Percentiles rank a stretch among this genome's conserved stretches.
phyloP scores from a whole-genome alignment of 2,329 filamentous ascomycete species.

The Aspergillus flavus region DNA sequence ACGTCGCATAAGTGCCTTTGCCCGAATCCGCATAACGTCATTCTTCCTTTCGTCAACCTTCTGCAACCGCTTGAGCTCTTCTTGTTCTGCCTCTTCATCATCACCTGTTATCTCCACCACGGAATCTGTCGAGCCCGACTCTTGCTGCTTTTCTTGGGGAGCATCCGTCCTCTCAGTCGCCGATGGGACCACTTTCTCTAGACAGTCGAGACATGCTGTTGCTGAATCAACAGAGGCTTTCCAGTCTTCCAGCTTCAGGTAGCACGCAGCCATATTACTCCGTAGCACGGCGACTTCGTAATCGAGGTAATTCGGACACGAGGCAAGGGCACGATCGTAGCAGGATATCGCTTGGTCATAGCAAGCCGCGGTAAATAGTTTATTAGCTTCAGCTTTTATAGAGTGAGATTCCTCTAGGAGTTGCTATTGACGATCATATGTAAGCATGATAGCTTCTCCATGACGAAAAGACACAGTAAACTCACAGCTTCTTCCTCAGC shows the following conservation, averaged over 20 bases:
- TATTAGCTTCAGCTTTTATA: slow-evolving; percentile 76
- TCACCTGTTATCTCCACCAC: slow-evolving; percentile 56
- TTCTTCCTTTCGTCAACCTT: slow-evolving; percentile 52
- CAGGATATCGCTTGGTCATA: slow-evolving; percentile 78
- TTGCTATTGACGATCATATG: slow-evolving; percentile 46
- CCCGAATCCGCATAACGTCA: slow-evolving; percentile 75
- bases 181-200: slow-evolving; percentile 64
- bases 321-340: slow-evolving; percentile 78
- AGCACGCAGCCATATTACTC: slow-evolving; percentile 87
- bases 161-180: slow-evolving; percentile 23
- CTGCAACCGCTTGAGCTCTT: slow-evolving; percentile 46
- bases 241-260: slow-evolving; percentile 84
- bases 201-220: slow-evolving; percentile 68
- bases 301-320: slow-evolving; percentile 81
- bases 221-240: slow-evolving; percentile 77
- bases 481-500: slow-evolving; percentile 52
- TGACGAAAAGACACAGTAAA: slow-evolving; percentile 10
- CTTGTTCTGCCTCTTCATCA: slow-evolving; percentile 43
- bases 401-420: slow-evolving; percentile 72
- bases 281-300: slow-evolving; percentile 86
- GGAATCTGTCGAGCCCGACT: slow-evolving; percentile 16
- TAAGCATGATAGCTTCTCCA: slow-evolving; percentile 10
- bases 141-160: slow-evolving; percentile 20
- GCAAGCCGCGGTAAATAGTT: slow-evolving; percentile 71
- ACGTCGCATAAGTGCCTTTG: slow-evolving; percentile 79